Evolutionary conservation across 345 rosid genomes (phyloP).

Genomic region (Eucalyptus regnans): DNA sequence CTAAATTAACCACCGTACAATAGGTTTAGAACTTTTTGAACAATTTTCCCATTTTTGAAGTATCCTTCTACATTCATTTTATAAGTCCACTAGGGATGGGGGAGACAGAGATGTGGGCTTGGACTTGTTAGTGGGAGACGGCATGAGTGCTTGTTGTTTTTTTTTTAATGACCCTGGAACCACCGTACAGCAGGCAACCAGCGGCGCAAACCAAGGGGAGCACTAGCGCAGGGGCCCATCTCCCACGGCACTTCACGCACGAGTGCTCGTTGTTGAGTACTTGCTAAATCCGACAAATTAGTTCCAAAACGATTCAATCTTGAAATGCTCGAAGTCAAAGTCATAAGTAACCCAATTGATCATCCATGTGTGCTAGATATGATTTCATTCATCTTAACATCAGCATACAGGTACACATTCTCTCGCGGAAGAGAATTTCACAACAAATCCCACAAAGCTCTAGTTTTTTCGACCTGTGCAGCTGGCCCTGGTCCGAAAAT

Average conservation of each 20-base stretch:
- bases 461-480: neutral
- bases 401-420: neutral
- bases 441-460: neutral
- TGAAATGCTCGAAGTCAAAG: neutral
- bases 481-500: neutral
- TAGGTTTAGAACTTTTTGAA: neutral
- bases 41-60: neutral
- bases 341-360: neutral
- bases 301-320: neutral
- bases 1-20: no score
- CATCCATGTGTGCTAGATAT: neutral
- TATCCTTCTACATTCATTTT: neutral
- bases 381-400: neutral
- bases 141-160: neutral
- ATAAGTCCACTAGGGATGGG: neutral
- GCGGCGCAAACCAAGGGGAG: no score
- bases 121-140: neutral
- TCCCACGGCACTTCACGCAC: no score
- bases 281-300: neutral
- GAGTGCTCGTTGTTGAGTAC: neutral
- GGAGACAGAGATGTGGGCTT: neutral
- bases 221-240: no score
- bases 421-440: neutral
- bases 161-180: no score
- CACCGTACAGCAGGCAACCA: no score